Evolutionary conservation across 2,329 filamentous ascomycete genomes (phyloP).

Genomic region (Huntiella abstrusa): DNA sequence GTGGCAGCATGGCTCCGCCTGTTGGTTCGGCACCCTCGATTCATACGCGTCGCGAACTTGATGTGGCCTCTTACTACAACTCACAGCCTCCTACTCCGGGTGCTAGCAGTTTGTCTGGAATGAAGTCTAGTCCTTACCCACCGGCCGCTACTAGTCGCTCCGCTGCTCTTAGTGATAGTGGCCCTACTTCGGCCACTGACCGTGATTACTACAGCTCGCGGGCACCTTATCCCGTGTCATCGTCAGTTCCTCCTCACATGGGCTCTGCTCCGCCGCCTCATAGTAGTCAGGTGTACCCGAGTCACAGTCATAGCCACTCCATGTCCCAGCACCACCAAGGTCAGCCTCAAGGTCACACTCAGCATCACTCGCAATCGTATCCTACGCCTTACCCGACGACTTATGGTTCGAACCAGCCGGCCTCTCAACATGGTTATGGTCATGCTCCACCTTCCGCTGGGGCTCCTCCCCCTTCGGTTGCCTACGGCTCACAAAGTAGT

Average conservation of each 20-base stretch:
- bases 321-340: slow-evolving; percentile 14
- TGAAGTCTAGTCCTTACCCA: slow-evolving; percentile 31
- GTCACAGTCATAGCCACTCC: slow-evolving; percentile 11
- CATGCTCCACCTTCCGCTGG: slow-evolving; percentile 14
- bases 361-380: slow-evolving; percentile 14
- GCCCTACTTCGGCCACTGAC: slow-evolving; percentile 17
- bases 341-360: background rate
- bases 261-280: slow-evolving; percentile 17
- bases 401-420: slow-evolving; percentile 7
- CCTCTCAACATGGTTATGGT: slow-evolving; percentile 16
- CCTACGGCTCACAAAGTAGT: slow-evolving; percentile 13
- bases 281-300: slow-evolving; percentile 16
- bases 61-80: slow-evolving; percentile 24
- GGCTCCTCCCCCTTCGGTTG: background rate
- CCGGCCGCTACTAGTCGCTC: slow-evolving; percentile 28
- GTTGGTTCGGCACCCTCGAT: slow-evolving; percentile 18
- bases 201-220: slow-evolving; percentile 31
- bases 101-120: slow-evolving; percentile 30
- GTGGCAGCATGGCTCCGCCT: slow-evolving; percentile 20
- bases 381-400: background rate
- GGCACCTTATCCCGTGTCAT: slow-evolving; percentile 16
- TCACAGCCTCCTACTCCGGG: slow-evolving; percentile 22
- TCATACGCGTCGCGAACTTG: slow-evolving; percentile 29
- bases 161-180: slow-evolving; percentile 21
- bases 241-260: slow-evolving; percentile 16